These are phyloP conservation scores for Suillus clintonianus DNA, from an alignment of 768 basidiomycete species.

Conservation along the genomic window DNA sequence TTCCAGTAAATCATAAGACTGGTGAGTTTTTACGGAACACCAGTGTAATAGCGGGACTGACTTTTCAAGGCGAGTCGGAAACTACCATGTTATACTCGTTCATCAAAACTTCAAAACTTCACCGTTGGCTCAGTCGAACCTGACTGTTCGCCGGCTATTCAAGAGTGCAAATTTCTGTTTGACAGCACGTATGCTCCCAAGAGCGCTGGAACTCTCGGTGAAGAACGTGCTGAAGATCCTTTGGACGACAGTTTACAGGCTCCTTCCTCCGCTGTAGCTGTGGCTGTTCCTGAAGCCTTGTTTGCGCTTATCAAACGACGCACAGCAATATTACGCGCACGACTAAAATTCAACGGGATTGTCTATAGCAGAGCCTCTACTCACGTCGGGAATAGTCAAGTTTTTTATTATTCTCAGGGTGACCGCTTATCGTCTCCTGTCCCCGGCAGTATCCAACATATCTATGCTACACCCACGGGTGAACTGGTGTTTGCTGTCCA, in stretches of 20 bases:
- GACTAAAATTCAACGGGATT: background rate
- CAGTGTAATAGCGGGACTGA: background rate
- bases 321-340: background rate
- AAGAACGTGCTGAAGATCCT: background rate
- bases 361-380: background rate
- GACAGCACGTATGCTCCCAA: background rate
- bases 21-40: constrained; percentile 20
- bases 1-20: constrained; percentile 31
- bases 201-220: background rate
- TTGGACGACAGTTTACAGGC: background rate
- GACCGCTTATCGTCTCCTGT: background rate
- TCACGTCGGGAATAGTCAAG: background rate
- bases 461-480: background rate
- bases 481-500: constrained; percentile 9
- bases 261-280: background rate
- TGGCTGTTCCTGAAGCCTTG: background rate
- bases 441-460: constrained; percentile 2
- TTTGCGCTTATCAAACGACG: background rate
- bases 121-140: constrained; percentile 10
- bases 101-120: constrained; percentile 14
- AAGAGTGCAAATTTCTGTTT: constrained; percentile 9
- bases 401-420: background rate
- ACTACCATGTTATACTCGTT: constrained; percentile 7
- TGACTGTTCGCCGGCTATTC: constrained; percentile 7
- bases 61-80: constrained; percentile 6